These are phyloP conservation scores for Helicosporidium sp. DNA, from an alignment of 139 green algal species.

Conservation along the genomic window DNA sequence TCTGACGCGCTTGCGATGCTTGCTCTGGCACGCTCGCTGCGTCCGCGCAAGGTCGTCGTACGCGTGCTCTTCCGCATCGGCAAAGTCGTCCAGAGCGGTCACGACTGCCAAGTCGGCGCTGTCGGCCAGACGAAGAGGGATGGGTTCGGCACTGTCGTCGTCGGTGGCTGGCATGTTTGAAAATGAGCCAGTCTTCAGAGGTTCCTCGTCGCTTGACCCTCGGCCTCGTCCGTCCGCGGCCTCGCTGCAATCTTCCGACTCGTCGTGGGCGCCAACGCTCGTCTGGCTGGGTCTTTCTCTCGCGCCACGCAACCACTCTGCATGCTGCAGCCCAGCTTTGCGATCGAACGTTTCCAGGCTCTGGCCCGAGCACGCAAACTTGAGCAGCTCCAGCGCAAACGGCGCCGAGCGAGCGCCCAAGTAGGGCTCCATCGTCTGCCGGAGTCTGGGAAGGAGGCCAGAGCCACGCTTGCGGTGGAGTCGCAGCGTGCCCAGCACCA, in stretches of 20 bases:
- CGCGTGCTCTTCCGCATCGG: too few relatives aligned
- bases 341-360: constrained; percentile 5
- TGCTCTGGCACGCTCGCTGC: too few relatives aligned
- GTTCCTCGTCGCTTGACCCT: neutral
- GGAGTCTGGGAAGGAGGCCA: neutral
- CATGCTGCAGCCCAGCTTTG: neutral
- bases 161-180: too few relatives aligned
- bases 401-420: constrained; percentile 9
- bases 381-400: constrained; percentile 10
- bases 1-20: too few relatives aligned
- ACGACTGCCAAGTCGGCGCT: too few relatives aligned
- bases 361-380: constrained; percentile 4
- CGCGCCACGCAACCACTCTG: neutral
- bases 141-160: too few relatives aligned
- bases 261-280: neutral
- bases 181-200: neutral
- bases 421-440: constrained; percentile 5
- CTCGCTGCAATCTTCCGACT: neutral
- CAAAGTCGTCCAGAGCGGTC: too few relatives aligned
- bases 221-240: neutral
- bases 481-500: constrained; percentile 10
- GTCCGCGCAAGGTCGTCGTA: too few relatives aligned
- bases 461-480: neutral
- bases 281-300: neutral
- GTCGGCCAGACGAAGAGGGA: too few relatives aligned